Conservation (phyloP, 108 stramenopile genomes). For the Cyclotella kingstonii region DNA sequence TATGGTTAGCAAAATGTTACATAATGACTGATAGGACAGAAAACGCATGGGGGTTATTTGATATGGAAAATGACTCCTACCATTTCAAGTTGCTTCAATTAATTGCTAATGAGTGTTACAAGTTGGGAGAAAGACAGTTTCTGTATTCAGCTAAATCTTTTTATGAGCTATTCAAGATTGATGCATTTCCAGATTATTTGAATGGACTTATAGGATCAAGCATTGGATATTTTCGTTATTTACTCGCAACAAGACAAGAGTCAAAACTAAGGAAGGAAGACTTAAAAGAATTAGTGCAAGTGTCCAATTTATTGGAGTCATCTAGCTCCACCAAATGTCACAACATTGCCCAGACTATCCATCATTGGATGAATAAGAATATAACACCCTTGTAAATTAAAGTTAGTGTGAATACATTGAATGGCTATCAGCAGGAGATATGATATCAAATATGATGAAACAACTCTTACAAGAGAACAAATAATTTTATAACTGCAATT, state of each 20-base stretch:
- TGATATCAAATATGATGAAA: no score
- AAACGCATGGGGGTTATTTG: conserved; percentile 80
- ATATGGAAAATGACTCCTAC: conserved; percentile 66
- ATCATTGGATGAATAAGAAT: conserved; percentile 43
- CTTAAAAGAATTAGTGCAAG: conserved; percentile 53
- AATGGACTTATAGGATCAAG: conserved; percentile 83
- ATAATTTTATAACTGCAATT: no score
- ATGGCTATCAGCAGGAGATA: no score
- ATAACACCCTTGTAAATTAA: no score
- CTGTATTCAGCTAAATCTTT: conserved; percentile 75
- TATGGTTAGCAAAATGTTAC: conserved; percentile 81
- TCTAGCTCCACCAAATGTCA: conserved; percentile 72
- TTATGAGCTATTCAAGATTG: conserved; percentile 67
- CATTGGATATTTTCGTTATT: conserved; percentile 76
- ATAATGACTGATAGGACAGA: conserved; percentile 76
- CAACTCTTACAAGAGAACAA: no score
- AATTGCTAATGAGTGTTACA: conserved; percentile 87
- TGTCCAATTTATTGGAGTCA: conserved; percentile 63
- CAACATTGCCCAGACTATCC: conserved; percentile 66
- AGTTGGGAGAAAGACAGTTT: conserved; percentile 56
- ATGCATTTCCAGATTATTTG: conserved; percentile 80
- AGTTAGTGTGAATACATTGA: no score
- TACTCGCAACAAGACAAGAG: conserved; percentile 54
- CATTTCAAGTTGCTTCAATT: conserved; percentile 74
- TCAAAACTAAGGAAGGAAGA: not conserved